Base-by-base conservation (phyloP, 208 protist genomes). In the Trypanosoma rangeli region DNA sequence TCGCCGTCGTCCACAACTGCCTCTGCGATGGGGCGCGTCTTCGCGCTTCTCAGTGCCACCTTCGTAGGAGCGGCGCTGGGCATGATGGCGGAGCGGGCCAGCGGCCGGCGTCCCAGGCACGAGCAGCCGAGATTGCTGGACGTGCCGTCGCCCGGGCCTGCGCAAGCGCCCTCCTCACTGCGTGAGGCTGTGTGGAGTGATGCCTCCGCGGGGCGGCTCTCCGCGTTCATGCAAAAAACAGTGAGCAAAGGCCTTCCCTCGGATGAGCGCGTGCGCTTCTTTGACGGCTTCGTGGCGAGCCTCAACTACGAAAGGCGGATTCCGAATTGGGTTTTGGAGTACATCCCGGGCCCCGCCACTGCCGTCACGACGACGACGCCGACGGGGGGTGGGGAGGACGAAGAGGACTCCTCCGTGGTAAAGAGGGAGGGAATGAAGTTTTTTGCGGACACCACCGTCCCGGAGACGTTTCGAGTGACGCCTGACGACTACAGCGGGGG, bases 281-380 rank as follows among this genome's bases (percentile, higher is more conserved):
- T 85, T 73, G 82, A 80, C 55, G 83, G 80, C 31, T 94, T 93
- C 74, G 56, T 91, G 22, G 74, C 89, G 50, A 86, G 83, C 46
- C 85, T 94, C 65, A 91, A 93, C 78, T 88, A 90, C 64, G 84
- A 94, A 74, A 82, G 86, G 8, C 75, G 89, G 26, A 74, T 90
- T 37, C 89, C 89, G 9, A 91, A 89, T 68, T 94, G 85, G 83
- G 89, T 94, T 53, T 63, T 93, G 68, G 86, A 94, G 73, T 68
- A 78, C n/a, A 29, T 90, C 28, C 74, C 83, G 63, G 57, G 73
- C 57, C 37, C 12, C 28, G 28, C 22, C 62, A 15, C 49, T 59
- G 33, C 73, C 76, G 31, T 70, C 26, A 28, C 29, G 35, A 13
- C 29, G 42, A 20, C 73, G 75, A 26, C 73, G 31, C 28, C 29